phyloP scores from a whole-genome alignment of 2,329 filamentous ascomycete genomes.

The Fusarium hostae region DNA sequence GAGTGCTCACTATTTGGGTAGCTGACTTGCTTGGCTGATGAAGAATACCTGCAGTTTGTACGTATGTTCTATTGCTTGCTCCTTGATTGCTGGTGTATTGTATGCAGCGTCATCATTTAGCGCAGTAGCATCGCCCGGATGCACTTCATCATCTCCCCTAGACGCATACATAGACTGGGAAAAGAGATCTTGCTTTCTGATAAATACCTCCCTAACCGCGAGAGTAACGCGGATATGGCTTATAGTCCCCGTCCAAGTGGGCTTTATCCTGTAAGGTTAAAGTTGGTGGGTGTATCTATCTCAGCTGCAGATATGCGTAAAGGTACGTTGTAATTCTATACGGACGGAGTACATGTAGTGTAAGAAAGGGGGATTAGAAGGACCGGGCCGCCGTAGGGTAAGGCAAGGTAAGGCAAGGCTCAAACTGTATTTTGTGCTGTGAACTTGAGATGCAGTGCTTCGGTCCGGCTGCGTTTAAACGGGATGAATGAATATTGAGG shows the following conservation, averaged over 20 bases:
- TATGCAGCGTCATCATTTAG: conserved; percentile 18
- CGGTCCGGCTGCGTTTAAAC: not conserved
- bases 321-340: not conserved
- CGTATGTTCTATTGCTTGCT: not conserved
- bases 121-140: conserved; percentile 8
- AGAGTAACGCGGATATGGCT: not conserved
- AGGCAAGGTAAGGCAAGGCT: not conserved
- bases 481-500: conserved; percentile 14
- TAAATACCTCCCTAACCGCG: not conserved
- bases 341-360: not conserved
- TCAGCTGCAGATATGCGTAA: not conserved
- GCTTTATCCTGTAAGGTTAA: not conserved
- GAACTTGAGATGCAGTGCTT: not conserved
- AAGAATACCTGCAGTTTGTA: not conserved
- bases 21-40: not conserved
- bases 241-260: not conserved
- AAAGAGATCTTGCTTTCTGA: conserved; percentile 4
- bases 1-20: not conserved
- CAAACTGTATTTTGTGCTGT: not conserved
- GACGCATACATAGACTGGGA: conserved; percentile 2
- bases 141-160: conserved; percentile 1
- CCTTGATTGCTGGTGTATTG: not conserved
- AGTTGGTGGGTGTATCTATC: not conserved
- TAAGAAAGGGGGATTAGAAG: conserved; percentile 20
- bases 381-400: conserved; percentile 31